A percentile compares a stretch with the other conserved stretches of the same genome.
These are phyloP conservation scores for Wickerhamomyces chaumierensis DNA, from an alignment of 805 yeast species.

Conservation along the genomic window DNA sequence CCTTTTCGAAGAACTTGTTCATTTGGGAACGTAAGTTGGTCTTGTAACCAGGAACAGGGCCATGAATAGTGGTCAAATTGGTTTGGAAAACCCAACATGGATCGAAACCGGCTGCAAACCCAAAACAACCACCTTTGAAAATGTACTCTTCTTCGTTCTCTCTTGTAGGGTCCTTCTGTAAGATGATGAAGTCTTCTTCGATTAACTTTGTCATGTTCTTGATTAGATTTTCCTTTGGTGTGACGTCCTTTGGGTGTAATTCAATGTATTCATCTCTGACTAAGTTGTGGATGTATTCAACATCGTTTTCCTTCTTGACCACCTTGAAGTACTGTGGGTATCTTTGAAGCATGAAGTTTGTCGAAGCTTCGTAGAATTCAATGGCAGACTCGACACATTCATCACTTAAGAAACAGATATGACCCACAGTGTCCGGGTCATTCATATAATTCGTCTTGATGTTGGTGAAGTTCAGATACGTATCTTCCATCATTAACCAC, in stretches of 20 bases:
- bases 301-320: conserved; percentile 1
- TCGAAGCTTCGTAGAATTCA: conserved; percentile 16
- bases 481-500: conserved; percentile 51
- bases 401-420: conserved; percentile 24
- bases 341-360: conserved; percentile 14
- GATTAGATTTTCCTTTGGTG: conserved; percentile 11
- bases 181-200: conserved; percentile 34
- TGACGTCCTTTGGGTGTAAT: conserved; percentile 15
- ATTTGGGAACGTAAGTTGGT: conserved; percentile 46
- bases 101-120: conserved; percentile 67
- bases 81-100: conserved; percentile 41
- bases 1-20: conserved; percentile 52
- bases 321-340: conserved; percentile 17
- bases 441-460: conserved; percentile 25
- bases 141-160: conserved; percentile 43
- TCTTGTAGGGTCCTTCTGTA: conserved; percentile 30
- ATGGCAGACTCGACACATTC: conserved; percentile 13
- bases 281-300: conserved; percentile 14
- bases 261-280: conserved; percentile 17
- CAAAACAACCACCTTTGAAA: conserved; percentile 43
- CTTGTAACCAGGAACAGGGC: conserved; percentile 61
- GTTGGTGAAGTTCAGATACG: conserved; percentile 36
- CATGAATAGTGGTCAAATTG: conserved; percentile 51
- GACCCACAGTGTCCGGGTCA: conserved; percentile 22
- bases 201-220: conserved; percentile 10